phyloP scores from a whole-genome alignment of 2,329 filamentous ascomycete genomes.

The Didymella sp. region DNA sequence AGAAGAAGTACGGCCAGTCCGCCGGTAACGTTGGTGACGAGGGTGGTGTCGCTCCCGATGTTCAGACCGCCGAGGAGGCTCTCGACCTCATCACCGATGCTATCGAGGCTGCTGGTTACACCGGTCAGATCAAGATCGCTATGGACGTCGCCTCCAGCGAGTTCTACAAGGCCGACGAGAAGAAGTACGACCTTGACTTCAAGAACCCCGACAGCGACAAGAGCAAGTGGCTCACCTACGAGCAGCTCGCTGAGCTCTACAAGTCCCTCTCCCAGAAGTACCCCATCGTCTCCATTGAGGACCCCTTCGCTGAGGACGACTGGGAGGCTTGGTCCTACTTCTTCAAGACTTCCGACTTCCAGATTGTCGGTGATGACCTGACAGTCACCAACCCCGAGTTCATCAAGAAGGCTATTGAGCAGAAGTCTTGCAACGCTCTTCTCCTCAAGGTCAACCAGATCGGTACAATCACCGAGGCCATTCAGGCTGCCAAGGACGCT shows the following conservation, averaged over 20 bases:
- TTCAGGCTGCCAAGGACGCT: constrained; percentile 98
- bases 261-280: constrained; percentile 88
- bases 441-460: constrained; percentile 99
- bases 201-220: constrained; percentile 99
- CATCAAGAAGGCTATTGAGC: constrained; percentile 99
- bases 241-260: constrained; percentile 94
- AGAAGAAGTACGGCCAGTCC: constrained; percentile 99
- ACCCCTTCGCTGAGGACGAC: constrained; percentile 99
- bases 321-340: constrained; percentile 99
- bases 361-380: constrained; percentile 98
- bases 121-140: constrained; percentile 94
- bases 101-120: constrained; percentile 95
- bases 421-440: constrained; percentile 97
- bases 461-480: constrained; percentile 96
- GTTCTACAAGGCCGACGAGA: constrained; percentile 94
- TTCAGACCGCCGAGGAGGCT: constrained; percentile 95
- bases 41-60: constrained; percentile 99
- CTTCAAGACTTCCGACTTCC: constrained; percentile 98
- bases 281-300: constrained; percentile 98
- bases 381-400: constrained; percentile 98
- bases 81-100: constrained; percentile 94
- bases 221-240: constrained; percentile 98
- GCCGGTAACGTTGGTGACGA: constrained; percentile 99
- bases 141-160: constrained; percentile 99
- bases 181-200: constrained; percentile 99